Evolutionary conservation across 306 rosid species (phyloP).

Genomic region (Trifolium pratense): DNA sequence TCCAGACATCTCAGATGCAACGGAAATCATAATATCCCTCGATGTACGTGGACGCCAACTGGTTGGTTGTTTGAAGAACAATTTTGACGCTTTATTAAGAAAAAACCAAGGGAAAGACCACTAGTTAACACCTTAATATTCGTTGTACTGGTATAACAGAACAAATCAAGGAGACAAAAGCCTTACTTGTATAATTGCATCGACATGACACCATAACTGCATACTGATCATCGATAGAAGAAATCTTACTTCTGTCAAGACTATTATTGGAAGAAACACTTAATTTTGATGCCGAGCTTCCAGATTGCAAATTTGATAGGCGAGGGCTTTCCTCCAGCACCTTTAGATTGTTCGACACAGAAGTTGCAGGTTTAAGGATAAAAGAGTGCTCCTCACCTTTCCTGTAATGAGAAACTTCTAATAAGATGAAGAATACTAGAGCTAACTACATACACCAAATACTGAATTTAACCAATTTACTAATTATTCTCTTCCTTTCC

Average conservation of each 20-base stretch:
- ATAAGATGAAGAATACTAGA: constrained; percentile 42
- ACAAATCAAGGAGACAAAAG: constrained; percentile 24
- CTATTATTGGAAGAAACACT: constrained; percentile 49
- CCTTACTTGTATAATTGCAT: constrained; percentile 83
- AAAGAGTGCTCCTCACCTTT: constrained; percentile 97
- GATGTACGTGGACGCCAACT: constrained; percentile 83
- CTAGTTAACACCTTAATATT: constrained; percentile 32
- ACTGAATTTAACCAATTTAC: constrained; percentile 11
- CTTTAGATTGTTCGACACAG: constrained; percentile 75
- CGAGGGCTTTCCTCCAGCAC: constrained; percentile 62
- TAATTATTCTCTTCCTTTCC: constrained; percentile 6
- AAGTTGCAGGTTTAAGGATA: constrained; percentile 85
- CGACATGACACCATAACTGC: constrained; percentile 97
- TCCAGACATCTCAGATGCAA: constrained; percentile 86
- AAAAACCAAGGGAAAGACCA: constrained; percentile 30
- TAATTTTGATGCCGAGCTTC: constrained; percentile 56
- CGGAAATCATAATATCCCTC: constrained; percentile 92
- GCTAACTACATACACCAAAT: constrained; percentile 22
- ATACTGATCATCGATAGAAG: constrained; percentile 64
- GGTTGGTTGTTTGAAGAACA: constrained; percentile 92
- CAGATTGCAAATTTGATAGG: constrained; percentile 53
- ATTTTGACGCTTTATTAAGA: constrained; percentile 66
- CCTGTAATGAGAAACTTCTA: constrained; percentile 62
- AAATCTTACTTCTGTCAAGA: constrained; percentile 54
- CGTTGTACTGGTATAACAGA: constrained; percentile 32